Percentiles rank a stretch among this genome's conserved stretches.
Conservation (phyloP, 345 rosid genomes). For the Eucalyptus cloeziana region DNA sequence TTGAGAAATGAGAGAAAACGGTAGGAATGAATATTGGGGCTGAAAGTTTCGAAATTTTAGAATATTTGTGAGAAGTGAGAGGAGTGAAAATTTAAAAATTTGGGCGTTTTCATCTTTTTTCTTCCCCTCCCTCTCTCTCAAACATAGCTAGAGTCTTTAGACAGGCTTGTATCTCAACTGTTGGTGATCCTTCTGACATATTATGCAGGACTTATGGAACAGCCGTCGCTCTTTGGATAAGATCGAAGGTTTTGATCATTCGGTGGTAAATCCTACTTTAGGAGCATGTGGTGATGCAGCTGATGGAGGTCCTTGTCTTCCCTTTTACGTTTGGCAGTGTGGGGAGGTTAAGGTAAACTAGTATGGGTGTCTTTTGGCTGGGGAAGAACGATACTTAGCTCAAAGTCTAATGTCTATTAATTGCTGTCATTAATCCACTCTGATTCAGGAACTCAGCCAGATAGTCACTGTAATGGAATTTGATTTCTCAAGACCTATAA, state of each 20-base stretch:
- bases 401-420: background rate
- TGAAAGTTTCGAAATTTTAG: background rate
- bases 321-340: constrained; percentile 79
- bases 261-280: constrained; percentile 57
- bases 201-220: constrained; percentile 70
- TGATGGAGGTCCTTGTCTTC: constrained; percentile 61
- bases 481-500: constrained; percentile 51
- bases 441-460: constrained; percentile 62
- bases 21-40: background rate
- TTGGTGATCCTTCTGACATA: background rate
- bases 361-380: background rate
- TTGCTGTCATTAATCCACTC: background rate
- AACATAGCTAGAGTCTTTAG: background rate
- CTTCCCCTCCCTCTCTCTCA: background rate
- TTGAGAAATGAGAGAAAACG: background rate
- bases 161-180: background rate
- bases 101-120: background rate
- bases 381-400: background rate
- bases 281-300: constrained; percentile 73
- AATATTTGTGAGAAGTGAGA: background rate
- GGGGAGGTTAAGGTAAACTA: constrained; percentile 62
- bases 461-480: constrained; percentile 59
- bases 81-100: background rate
- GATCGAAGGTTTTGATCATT: constrained; percentile 87
- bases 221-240: constrained; percentile 54